Evolutionary conservation across 164 flowering plant genomes (phyloP).

Genomic region (Vitis vinifera): ASM3070453v1 NC_081821.1:18926501-18927000

Average conservation of each 20-base stretch:
- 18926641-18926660: slow-evolving; percentile 50
- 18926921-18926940: slow-evolving; percentile 1
- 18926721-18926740: slow-evolving; percentile 1
- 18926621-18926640: slow-evolving; percentile 34
- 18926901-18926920: too few relatives aligned
- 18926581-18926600: too few relatives aligned
- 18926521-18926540: too few relatives aligned
- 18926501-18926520: slow-evolving; percentile 17
- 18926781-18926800: slow-evolving; percentile 26
- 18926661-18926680: slow-evolving; percentile 15
- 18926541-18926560: too few relatives aligned
- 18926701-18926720: background rate
- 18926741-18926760: slow-evolving; percentile 20
- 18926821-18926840: slow-evolving; percentile 48
- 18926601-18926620: slow-evolving; percentile 7
- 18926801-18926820: slow-evolving; percentile 17
- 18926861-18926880: too few relatives aligned
- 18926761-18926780: slow-evolving; percentile 54
- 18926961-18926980: slow-evolving; percentile 10
- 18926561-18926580: too few relatives aligned
- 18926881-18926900: too few relatives aligned
- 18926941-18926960: background rate
- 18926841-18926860: slow-evolving; percentile 46
- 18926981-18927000: slow-evolving; percentile 26
- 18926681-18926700: slow-evolving; percentile 10